These are phyloP conservation scores for Auxenochlorella protothecoides DNA, from an alignment of 139 green algal genomes.

Conservation along the genomic window DNA sequence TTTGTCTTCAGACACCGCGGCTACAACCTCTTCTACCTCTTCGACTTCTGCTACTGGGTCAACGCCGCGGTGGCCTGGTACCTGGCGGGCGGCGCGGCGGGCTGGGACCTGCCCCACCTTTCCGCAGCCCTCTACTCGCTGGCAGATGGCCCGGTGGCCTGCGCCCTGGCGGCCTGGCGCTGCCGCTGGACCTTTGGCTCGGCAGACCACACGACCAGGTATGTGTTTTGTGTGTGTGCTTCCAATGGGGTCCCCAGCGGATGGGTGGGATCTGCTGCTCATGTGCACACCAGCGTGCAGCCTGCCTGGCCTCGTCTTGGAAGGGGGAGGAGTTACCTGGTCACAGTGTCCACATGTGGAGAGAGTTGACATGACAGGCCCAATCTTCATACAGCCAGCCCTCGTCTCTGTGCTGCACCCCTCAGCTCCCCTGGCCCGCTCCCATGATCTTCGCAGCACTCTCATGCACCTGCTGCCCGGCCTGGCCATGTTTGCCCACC, in stretches of 20 bases:
- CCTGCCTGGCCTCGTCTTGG: too few relatives aligned
- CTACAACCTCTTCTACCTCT: conserved; percentile 27
- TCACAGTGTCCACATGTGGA: not conserved
- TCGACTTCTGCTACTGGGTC: conserved; percentile 52
- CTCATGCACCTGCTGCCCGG: conserved; percentile 57
- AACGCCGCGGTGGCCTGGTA: conserved; percentile 20
- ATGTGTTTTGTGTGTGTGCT: not conserved
- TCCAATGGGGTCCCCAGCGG: too few relatives aligned
- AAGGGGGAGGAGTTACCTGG: too few relatives aligned
- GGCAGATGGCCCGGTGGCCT: conserved; percentile 39
- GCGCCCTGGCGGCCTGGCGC: conserved; percentile 45
- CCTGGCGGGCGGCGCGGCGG: conserved; percentile 15
- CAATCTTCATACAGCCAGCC: too few relatives aligned
- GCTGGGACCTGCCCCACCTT: conserved; percentile 7
- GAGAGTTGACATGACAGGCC: not conserved
- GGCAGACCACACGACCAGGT: conserved; percentile 37
- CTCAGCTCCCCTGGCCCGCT: not conserved
- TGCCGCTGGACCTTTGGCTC: conserved; percentile 47
- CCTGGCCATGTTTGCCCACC: conserved; percentile 43
- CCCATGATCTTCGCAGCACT: conserved; percentile 24
- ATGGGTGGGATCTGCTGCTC: too few relatives aligned
- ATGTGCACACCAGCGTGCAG: too few relatives aligned
- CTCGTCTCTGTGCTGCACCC: too few relatives aligned
- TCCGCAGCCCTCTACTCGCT: conserved; percentile 33
- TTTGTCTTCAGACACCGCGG: conserved; percentile 20